Base-by-base conservation (phyloP, 164 flowering plant genomes). In the Echeveria elegans region DNA sequence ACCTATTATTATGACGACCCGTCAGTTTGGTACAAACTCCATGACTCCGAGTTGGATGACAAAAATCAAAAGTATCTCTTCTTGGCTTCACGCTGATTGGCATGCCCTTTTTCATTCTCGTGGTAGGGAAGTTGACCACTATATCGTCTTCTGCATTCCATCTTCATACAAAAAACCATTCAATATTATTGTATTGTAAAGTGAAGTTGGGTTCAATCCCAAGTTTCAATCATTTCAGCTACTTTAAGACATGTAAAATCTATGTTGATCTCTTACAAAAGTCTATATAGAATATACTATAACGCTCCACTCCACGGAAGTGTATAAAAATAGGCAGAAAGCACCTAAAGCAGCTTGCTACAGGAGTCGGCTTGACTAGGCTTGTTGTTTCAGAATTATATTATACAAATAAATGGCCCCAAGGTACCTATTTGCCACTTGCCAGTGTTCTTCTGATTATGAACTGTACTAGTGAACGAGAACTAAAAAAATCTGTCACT, bases 121-220 rank as follows among this genome's bases (percentile, higher is more conserved):
- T 96, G 0, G 96, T 93, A 23, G 97, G 98, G 68, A 90, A 93
- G 82, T 88, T 82, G 71, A 90, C 77, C 63, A 90, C 72, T 34
- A 83, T 75, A 67, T 93, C 97, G 32, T 86, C 88, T 72, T 90
- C 91, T 14, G 94, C 97, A 70, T 74, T 82, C 98, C 98, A 90
- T 69, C 90, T 86, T 68, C 76, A 75, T 24, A 21, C 19, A 60
- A 6, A 60, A 47, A 40, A 3, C 37, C 60, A 18, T 24, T 4
- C 4, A 68, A n/a, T 1, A 38, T 14, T 2, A 38, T n/a, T n/a
- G n/a, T n/a, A n/a, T 21, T 1, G n/a, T 62, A 62, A 36, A 32
- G 41, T 41, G 11, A 32, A 23, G 26, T 32, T n/a, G 16, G 47
- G 29, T 64, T 36, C 47, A 37, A 19, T 4, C 52, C 52, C 21